A percentile compares a stretch with the other conserved stretches of the same genome.
Conservation (phyloP, 2,329 filamentous ascomycete species). For the Alternaria gaisen region DNA sequence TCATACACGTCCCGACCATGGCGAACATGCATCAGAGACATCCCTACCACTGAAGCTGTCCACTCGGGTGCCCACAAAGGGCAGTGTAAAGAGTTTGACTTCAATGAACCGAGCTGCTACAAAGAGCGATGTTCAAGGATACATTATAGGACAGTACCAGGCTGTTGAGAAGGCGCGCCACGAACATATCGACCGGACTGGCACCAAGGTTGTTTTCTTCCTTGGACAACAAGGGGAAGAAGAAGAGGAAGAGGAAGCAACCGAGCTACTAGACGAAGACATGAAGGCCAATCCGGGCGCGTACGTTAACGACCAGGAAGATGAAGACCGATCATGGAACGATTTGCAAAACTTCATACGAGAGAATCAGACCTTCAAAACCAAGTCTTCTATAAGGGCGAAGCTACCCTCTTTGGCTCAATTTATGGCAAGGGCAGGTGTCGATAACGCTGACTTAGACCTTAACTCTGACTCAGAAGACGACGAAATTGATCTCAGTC, state of each 20-base stretch:
- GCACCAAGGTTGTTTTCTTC: constrained; percentile 10
- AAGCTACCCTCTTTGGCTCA: constrained; percentile 7
- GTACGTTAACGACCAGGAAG: neutral
- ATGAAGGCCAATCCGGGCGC: neutral
- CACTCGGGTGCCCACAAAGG: neutral
- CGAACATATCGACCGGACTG: constrained; percentile 10
- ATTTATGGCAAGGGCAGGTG: constrained; percentile 10
- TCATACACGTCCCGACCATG: neutral
- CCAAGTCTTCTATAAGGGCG: no score
- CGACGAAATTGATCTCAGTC: neutral
- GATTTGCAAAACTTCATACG: neutral
- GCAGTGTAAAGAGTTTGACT: constrained; percentile 2
- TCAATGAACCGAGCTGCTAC: neutral
- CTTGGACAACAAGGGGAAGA: neutral
- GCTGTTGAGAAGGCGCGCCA: constrained; percentile 4
- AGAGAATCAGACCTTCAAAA: neutral
- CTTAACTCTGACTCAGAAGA: neutral
- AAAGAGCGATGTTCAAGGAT: constrained; percentile 14
- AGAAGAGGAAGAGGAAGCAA: neutral
- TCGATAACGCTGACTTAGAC: constrained; percentile 6
- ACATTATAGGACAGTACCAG: neutral
- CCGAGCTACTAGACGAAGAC: neutral
- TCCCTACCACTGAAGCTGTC: neutral
- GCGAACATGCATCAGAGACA: neutral
- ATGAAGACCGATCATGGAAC: neutral